Conservation (phyloP, 495 filamentous ascomycete species). For the Recurvomyces mirabilis region DNA sequence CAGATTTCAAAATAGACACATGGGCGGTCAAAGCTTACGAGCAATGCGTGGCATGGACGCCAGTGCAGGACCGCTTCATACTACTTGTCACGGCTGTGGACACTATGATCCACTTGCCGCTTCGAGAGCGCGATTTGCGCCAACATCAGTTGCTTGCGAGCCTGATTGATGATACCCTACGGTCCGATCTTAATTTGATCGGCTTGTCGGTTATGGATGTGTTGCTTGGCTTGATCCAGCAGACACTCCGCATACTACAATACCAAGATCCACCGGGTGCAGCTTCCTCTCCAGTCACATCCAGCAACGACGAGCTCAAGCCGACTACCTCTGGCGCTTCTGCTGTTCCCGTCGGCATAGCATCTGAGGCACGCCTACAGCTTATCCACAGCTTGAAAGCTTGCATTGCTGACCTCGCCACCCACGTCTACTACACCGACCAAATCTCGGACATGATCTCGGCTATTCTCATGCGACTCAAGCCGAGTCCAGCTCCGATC, state of each 20-base stretch:
- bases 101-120: slow-evolving; percentile 48
- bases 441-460: slow-evolving; percentile 87
- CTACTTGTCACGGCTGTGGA: slow-evolving; percentile 75
- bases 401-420: slow-evolving; percentile 76
- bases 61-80: slow-evolving; percentile 82
- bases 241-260: slow-evolving; percentile 63
- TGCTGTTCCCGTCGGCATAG: neutral
- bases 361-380: slow-evolving; percentile 39
- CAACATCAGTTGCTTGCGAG: slow-evolving; percentile 61
- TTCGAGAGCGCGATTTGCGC: slow-evolving; percentile 53
- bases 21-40: slow-evolving; percentile 76
- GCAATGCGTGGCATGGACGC: slow-evolving; percentile 45
- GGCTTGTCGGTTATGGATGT: slow-evolving; percentile 90
- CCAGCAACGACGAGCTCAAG: slow-evolving; percentile 22
- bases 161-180: slow-evolving; percentile 67
- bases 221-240: slow-evolving; percentile 65
- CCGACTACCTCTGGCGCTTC: slow-evolving; percentile 9
- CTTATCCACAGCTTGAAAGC: slow-evolving; percentile 57
- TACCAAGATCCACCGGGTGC: slow-evolving; percentile 34
- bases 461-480: slow-evolving; percentile 63
- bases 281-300: neutral
- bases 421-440: slow-evolving; percentile 87
- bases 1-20: slow-evolving; percentile 34
- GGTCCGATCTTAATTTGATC: slow-evolving; percentile 82
- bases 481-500: slow-evolving; percentile 42